phyloP scores from a whole-genome alignment of 1,284 basidiomycete genomes.

The Fomitopsis betulina region DNA sequence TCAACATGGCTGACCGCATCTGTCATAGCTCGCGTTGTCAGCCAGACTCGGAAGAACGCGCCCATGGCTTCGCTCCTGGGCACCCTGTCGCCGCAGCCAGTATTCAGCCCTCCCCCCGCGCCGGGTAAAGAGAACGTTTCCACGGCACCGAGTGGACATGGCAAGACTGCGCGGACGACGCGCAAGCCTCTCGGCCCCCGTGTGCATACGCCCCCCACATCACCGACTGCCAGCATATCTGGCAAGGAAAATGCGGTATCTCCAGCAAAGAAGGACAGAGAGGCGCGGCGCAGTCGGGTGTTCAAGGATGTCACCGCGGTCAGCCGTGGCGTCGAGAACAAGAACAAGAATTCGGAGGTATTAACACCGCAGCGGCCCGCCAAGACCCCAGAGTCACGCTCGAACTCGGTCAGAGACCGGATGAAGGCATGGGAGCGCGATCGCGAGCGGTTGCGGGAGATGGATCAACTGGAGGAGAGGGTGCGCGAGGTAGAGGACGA shows the following conservation, averaged over 20 bases:
- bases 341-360: slow-evolving; percentile 9
- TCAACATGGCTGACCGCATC: not conserved
- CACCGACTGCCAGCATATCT: slow-evolving; percentile 11
- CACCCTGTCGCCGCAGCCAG: slow-evolving; percentile 24
- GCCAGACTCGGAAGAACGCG: slow-evolving; percentile 16
- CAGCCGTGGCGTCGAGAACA: slow-evolving; percentile 7
- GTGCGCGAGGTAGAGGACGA: slow-evolving; percentile 27
- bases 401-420: slow-evolving; percentile 42
- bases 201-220: slow-evolving; percentile 21
- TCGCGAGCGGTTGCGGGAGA: slow-evolving; percentile 49
- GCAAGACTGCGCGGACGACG: slow-evolving; percentile 9
- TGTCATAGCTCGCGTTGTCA: slow-evolving; percentile 11
- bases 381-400: slow-evolving; percentile 19
- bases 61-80: slow-evolving; percentile 17
- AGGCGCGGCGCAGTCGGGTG: slow-evolving; percentile 12
- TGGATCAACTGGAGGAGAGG: slow-evolving; percentile 43
- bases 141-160: slow-evolving; percentile 5
- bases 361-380: slow-evolving; percentile 1
- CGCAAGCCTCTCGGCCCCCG: slow-evolving; percentile 25
- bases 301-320: slow-evolving; percentile 20
- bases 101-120: slow-evolving; percentile 4
- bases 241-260: slow-evolving; percentile 16
- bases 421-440: slow-evolving; percentile 58
- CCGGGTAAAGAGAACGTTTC: slow-evolving; percentile 29
- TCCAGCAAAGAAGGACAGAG: slow-evolving; percentile 10